These are phyloP conservation scores for Daldinia loculata DNA, from an alignment of 495 filamentous ascomycete genomes.

Conservation along the genomic window DNA sequence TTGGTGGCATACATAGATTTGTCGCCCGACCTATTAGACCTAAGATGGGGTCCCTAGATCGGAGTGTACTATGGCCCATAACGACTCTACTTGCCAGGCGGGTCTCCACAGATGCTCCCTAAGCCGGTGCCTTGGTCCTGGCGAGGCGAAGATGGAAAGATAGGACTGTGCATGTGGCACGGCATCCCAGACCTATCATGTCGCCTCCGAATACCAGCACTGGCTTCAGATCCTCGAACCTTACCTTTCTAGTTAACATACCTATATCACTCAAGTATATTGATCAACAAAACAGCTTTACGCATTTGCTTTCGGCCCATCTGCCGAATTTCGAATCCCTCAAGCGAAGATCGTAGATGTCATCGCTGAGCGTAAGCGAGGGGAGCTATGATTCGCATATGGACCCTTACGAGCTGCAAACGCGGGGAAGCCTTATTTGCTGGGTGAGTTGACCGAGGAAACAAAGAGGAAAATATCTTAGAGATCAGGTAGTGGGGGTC, in stretches of 20 bases:
- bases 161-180: not conserved
- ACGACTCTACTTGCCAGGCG: not conserved
- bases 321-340: constrained; percentile 11
- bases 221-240: not conserved
- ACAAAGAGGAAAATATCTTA: constrained; percentile 19
- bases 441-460: constrained; percentile 10
- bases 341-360: constrained; percentile 23
- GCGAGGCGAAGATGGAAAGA: not conserved
- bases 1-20: constrained; percentile 8
- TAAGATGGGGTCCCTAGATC: not conserved
- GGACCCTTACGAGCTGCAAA: not conserved
- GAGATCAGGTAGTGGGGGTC: constrained; percentile 24
- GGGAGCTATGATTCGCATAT: constrained; percentile 22
- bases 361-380: constrained; percentile 12
- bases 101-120: constrained; percentile 4
- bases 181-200: not conserved
- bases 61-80: not conserved
- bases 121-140: constrained; percentile 3
- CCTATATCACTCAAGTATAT: not conserved
- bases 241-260: not conserved
- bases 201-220: not conserved
- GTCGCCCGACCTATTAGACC: constrained; percentile 1
- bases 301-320: constrained; percentile 4
- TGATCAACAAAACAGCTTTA: not conserved
- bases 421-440: constrained; percentile 29